These are phyloP conservation scores for Xenoacremonium recifei DNA, from an alignment of 2,329 filamentous ascomycete genomes.

Conservation along the genomic window DNA sequence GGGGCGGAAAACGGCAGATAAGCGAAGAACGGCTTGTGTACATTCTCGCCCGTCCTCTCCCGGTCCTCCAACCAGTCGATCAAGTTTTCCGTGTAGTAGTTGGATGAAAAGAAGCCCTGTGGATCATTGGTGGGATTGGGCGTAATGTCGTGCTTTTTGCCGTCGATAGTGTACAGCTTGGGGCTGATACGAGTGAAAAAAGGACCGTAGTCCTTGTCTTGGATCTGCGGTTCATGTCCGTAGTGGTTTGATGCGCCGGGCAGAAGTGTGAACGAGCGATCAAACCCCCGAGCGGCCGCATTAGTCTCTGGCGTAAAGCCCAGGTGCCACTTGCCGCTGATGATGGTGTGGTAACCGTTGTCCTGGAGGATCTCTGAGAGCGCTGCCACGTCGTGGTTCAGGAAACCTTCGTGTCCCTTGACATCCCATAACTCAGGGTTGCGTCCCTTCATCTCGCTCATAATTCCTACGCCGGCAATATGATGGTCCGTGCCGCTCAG, in stretches of 20 bases:
- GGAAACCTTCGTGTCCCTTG: too few species aligned
- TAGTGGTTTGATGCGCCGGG: not conserved
- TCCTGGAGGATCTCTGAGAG: not conserved
- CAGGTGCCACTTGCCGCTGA: not conserved
- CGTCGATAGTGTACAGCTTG: not conserved
- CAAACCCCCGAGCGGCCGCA: not conserved
- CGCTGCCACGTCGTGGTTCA: not conserved
- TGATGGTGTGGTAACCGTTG: not conserved
- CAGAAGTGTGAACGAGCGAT: not conserved
- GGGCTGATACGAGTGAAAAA: not conserved
- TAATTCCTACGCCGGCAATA: too few species aligned
- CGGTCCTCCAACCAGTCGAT: conserved; percentile 52
- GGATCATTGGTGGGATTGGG: too few species aligned
- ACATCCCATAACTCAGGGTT: too few species aligned
- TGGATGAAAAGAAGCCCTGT: too few species aligned
- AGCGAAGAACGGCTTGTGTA: conserved; percentile 52
- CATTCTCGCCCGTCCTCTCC: conserved; percentile 31
- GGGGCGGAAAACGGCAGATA: conserved; percentile 62
- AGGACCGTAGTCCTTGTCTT: not conserved
- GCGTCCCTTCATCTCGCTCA: too few species aligned
- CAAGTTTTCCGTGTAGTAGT: conserved; percentile 27
- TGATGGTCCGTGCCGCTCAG: too few species aligned
- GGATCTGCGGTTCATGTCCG: not conserved
- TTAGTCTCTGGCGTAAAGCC: not conserved
- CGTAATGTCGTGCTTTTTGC: not conserved